Conservation (phyloP, 345 rosid species). For the Hibiscus syriacus region DNA sequence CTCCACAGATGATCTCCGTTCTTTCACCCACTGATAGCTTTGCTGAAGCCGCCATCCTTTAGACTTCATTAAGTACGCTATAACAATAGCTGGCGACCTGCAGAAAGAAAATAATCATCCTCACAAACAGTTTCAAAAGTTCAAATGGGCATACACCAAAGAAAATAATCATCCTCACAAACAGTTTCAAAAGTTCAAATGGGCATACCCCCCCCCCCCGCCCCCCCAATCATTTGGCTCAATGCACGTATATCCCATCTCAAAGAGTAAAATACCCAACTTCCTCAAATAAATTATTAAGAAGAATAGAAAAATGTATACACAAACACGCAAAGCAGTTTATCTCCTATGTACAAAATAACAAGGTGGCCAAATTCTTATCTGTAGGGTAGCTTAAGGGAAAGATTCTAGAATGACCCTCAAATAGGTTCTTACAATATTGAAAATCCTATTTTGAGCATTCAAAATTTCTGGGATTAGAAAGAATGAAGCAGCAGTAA, state of each 20-base stretch:
- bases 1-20: constrained; percentile 64
- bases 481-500: not conserved
- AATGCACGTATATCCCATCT: not conserved
- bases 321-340: not conserved
- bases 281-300: not conserved
- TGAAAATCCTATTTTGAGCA: not conserved
- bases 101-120: constrained; percentile 11
- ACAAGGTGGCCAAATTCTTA: not conserved
- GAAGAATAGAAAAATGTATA: not conserved
- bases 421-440: constrained; percentile 2
- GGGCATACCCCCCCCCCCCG: not conserved
- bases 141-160: not conserved
- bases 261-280: not conserved
- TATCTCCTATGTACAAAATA: not conserved
- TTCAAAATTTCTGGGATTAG: not conserved
- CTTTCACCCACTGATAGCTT: constrained; percentile 91
- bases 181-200: not conserved
- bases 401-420: not conserved
- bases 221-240: not conserved
- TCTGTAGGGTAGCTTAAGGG: not conserved
- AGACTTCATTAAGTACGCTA: constrained; percentile 86
- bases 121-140: not conserved
- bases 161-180: constrained; percentile 1
- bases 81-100: constrained; percentile 92
- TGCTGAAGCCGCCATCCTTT: constrained; percentile 80